Conservation (phyloP, 2,329 filamentous ascomycete genomes). For the Ceratocystis destructans region DNA sequence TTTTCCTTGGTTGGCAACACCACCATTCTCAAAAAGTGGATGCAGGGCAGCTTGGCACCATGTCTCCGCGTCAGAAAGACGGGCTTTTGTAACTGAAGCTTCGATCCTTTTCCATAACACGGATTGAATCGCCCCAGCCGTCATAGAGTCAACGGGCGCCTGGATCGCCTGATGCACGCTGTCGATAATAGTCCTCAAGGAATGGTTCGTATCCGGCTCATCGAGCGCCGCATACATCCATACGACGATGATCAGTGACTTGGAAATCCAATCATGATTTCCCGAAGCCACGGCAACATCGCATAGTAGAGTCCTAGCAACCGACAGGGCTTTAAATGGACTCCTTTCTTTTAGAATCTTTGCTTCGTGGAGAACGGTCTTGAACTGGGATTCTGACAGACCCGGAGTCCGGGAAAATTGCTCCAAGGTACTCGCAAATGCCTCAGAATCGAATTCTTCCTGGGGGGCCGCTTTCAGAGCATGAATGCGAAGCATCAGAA, state of each 20-base stretch:
- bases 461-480: constrained; percentile 38
- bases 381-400: constrained; percentile 50
- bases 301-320: constrained; percentile 51
- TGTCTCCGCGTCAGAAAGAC: constrained; percentile 41
- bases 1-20: constrained; percentile 52
- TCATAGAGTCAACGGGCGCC: constrained; percentile 40
- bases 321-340: constrained; percentile 33
- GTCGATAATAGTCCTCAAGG: constrained; percentile 20
- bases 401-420: constrained; percentile 48
- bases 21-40: constrained; percentile 49
- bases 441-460: constrained; percentile 35
- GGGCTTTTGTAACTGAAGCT: constrained; percentile 36
- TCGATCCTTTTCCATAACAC: constrained; percentile 77
- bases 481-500: constrained; percentile 56
- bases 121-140: constrained; percentile 54
- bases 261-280: constrained; percentile 51
- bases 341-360: constrained; percentile 47
- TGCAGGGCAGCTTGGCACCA: constrained; percentile 65
- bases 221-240: constrained; percentile 44
- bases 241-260: constrained; percentile 51
- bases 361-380: constrained; percentile 52
- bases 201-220: constrained; percentile 17
- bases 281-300: constrained; percentile 39
- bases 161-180: constrained; percentile 33
- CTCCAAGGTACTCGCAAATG: constrained; percentile 41